phyloP scores from a whole-genome alignment of 768 basidiomycete genomes.

The Boletellus ananas region DNA sequence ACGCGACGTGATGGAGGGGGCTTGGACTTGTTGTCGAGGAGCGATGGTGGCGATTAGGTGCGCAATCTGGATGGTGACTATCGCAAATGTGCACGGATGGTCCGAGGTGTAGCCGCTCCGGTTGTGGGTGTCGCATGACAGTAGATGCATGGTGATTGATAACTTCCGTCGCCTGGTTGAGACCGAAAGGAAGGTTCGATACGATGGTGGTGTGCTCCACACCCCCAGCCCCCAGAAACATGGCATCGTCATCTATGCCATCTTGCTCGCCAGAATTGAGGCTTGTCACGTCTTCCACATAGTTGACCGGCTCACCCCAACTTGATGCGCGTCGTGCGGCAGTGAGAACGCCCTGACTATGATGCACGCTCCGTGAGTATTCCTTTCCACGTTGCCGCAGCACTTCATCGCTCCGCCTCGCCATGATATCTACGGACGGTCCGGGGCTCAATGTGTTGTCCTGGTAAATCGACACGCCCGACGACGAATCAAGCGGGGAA shows the following conservation, averaged over 20 bases:
- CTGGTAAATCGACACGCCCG: slow-evolving; percentile 28
- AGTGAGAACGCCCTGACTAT: slow-evolving; percentile 30
- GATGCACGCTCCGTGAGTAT: slow-evolving; percentile 22
- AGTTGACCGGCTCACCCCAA: slow-evolving; percentile 52
- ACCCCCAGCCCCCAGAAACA: slow-evolving; percentile 51
- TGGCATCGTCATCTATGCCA: slow-evolving; percentile 47
- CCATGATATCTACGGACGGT: slow-evolving; percentile 19
- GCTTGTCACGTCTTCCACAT: slow-evolving; percentile 40
- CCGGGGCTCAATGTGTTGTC: slow-evolving; percentile 16
- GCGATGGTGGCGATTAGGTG: slow-evolving; percentile 24
- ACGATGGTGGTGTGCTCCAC: slow-evolving; percentile 33
- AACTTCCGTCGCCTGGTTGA: slow-evolving; percentile 23
- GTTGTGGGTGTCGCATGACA: slow-evolving; percentile 29
- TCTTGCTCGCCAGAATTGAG: slow-evolving; percentile 45
- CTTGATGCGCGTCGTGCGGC: slow-evolving; percentile 60
- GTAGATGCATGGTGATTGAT: slow-evolving; percentile 18
- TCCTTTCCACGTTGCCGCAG: slow-evolving; percentile 30
- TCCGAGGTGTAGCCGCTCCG: slow-evolving; percentile 25
- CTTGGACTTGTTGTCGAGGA: slow-evolving; percentile 36
- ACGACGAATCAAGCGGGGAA: slow-evolving; percentile 32
- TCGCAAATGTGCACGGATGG: slow-evolving; percentile 25
- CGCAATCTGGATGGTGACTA: slow-evolving; percentile 19
- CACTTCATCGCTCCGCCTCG: slow-evolving; percentile 46
- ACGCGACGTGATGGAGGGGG: slow-evolving; percentile 36
- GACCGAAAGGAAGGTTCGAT: slow-evolving; percentile 34